Base-by-base conservation (phyloP, 768 basidiomycete genomes). In the Boletus fagicola region DNA sequence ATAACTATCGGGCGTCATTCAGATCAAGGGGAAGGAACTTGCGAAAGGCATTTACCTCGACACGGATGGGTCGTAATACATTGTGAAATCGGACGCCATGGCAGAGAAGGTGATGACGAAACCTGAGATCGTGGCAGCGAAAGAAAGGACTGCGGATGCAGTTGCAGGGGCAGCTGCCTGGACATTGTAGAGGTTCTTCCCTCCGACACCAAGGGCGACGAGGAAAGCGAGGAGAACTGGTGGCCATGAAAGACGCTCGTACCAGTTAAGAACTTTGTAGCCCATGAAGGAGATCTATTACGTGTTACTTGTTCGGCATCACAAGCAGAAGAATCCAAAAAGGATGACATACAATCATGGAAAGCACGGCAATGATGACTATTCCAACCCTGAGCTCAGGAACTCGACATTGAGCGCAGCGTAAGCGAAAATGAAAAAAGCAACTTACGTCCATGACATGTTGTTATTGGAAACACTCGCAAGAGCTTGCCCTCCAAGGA, bases 211-310 rank as follows among this genome's bases (percentile, higher is more conserved):
- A 13, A 88, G 72, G 10, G 83, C 83, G 51, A 93, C 80, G 33
- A 91, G 61, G 68, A 86, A 92, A 10, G 85, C 81, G 51, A 93
- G 73, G n/a, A 90, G 65, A 18, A 90, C 81, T 0, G 92, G 92
- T 18, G 92, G 77, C 90, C 91, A 92, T 2, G 86, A 76, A 3
- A 88, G 57, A 11, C 84, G 80, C 63, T 92, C 91, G 63, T 90
- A 93, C 84, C 82, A 77, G 48, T 80, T 75, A 77, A 92, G 58
- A 73, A 90, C 67, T 78, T 73, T 78, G 68, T 83, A 81, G 2
- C 86, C 88, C 66, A 83, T 87, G 67, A 89, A 87, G 4, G 86
- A 78, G 48, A 87, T 78, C 81, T 82, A 26, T 0, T 18, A 28
- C 5, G 31, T 50, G 54, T 44, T 48, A 28, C 3, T 28, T 50